A percentile compares a stretch with the other conserved stretches of the same genome.
Conservation (phyloP, 148 eudicot species). For the Nepenthes mirabilis region DNA sequence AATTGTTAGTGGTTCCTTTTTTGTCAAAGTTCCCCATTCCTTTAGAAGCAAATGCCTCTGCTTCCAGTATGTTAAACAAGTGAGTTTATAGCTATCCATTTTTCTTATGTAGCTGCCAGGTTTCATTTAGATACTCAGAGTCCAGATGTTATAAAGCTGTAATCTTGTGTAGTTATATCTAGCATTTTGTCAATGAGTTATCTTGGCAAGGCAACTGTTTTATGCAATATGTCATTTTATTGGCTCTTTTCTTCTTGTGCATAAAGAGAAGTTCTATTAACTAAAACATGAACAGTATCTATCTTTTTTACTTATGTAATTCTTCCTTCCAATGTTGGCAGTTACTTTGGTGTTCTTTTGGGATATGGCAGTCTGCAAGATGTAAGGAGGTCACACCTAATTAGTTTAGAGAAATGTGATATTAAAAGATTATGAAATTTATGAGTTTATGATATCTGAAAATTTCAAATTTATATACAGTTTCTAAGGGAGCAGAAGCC, state of each 20-base stretch:
- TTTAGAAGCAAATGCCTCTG: conserved; percentile 25
- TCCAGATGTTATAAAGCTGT: background rate
- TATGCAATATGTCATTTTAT: too few species aligned
- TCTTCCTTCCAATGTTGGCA: conserved; percentile 19
- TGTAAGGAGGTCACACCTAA: conserved; percentile 31
- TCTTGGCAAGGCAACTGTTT: too few species aligned
- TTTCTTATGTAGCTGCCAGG: background rate
- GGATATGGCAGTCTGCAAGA: conserved; percentile 72
- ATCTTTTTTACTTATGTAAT: conserved; percentile 7
- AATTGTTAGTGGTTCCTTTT: conserved; percentile 66
- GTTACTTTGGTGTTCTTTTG: conserved; percentile 66
- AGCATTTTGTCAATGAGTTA: background rate
- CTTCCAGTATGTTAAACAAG: conserved; percentile 30
- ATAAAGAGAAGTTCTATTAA: background rate
- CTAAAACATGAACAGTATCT: background rate
- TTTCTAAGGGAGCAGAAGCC: conserved; percentile 53
- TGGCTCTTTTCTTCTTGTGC: background rate
- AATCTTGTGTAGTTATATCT: background rate
- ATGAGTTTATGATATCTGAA: background rate
- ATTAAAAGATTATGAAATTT: background rate
- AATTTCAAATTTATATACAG: conserved; percentile 19
- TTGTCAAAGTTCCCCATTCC: conserved; percentile 67
- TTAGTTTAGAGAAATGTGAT: conserved; percentile 1
- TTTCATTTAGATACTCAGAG: background rate
- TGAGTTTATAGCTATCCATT: conserved; percentile 23